These are phyloP conservation scores for Boletus rubroflammeus DNA, from an alignment of 768 basidiomycete genomes.

Conservation along the genomic window DNA sequence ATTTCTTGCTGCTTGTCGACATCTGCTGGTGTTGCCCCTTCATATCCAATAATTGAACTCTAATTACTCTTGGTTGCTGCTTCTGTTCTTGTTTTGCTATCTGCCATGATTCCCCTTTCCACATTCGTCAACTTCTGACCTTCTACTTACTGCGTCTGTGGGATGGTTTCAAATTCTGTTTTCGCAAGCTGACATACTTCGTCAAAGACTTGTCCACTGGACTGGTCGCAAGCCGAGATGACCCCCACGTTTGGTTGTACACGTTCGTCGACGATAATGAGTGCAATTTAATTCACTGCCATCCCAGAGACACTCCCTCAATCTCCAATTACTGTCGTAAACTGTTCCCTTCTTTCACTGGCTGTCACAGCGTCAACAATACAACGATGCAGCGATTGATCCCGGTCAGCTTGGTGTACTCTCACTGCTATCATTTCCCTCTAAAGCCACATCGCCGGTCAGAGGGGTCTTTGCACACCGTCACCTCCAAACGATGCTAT, in stretches of 20 bases:
- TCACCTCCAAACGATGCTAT: background rate
- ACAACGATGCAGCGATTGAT: constrained; percentile 10
- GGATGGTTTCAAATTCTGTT: constrained; percentile 8
- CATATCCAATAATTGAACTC: constrained; percentile 29
- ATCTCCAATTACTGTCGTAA: constrained; percentile 24
- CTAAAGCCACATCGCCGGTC: constrained; percentile 16
- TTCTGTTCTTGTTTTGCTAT: constrained; percentile 3
- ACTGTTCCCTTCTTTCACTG: constrained; percentile 2
- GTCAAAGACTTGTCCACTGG: background rate
- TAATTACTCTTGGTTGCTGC: constrained; percentile 8
- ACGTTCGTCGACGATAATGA: constrained; percentile 1
- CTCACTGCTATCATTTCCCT: constrained; percentile 3
- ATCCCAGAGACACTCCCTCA: constrained; percentile 7
- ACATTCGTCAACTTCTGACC: constrained; percentile 4
- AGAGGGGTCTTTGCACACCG: background rate
- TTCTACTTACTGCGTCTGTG: constrained; percentile 2
- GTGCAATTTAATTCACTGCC: constrained; percentile 11
- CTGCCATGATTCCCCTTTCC: background rate
- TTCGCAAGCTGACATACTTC: background rate
- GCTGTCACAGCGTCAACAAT: constrained; percentile 12
- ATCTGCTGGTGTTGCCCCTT: constrained; percentile 14
- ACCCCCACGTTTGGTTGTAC: background rate
- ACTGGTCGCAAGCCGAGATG: background rate
- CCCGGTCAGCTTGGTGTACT: background rate
- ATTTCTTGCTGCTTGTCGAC: constrained; percentile 6